phyloP scores from a whole-genome alignment of 2,329 filamentous ascomycete species.

The Aspergillus fijiensis region DNA sequence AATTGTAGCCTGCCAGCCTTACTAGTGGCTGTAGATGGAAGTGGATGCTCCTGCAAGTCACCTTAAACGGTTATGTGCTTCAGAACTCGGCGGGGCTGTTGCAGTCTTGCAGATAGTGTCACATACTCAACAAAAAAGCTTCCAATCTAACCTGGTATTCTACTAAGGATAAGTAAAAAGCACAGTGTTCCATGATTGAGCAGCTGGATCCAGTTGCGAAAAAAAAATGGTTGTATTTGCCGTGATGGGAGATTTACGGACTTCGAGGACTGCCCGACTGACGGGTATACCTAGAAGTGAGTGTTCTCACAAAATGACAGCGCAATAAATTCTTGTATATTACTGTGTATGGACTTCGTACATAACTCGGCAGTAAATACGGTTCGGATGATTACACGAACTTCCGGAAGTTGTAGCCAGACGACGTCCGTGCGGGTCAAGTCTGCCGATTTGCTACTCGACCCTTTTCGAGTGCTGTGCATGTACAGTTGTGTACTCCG shows the following conservation, averaged over 20 bases:
- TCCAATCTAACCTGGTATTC: not conserved
- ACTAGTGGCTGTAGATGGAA: constrained; percentile 22
- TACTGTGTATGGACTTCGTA: not conserved
- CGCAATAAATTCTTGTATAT: not conserved
- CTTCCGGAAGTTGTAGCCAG: too few species aligned
- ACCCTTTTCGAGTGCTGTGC: not conserved
- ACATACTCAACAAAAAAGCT: not conserved
- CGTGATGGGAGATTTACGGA: not conserved
- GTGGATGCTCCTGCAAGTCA: constrained; percentile 21
- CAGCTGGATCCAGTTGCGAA: not conserved
- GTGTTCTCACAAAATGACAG: not conserved
- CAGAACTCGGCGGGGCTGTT: constrained; percentile 2
- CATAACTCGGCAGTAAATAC: not conserved
- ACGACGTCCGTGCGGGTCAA: not conserved
- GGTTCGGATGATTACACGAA: not conserved
- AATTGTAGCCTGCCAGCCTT: constrained; percentile 10
- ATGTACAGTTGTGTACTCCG: not conserved
- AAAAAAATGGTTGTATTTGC: not conserved
- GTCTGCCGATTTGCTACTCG: not conserved
- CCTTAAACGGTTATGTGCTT: constrained; percentile 20
- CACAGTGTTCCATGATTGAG: not conserved
- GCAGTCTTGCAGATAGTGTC: not conserved
- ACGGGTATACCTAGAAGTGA: not conserved
- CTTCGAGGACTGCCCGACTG: not conserved
- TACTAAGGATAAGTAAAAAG: not conserved